Conservation (phyloP, 139 green algal species). For the Chlamydomonas applanata region DNA sequence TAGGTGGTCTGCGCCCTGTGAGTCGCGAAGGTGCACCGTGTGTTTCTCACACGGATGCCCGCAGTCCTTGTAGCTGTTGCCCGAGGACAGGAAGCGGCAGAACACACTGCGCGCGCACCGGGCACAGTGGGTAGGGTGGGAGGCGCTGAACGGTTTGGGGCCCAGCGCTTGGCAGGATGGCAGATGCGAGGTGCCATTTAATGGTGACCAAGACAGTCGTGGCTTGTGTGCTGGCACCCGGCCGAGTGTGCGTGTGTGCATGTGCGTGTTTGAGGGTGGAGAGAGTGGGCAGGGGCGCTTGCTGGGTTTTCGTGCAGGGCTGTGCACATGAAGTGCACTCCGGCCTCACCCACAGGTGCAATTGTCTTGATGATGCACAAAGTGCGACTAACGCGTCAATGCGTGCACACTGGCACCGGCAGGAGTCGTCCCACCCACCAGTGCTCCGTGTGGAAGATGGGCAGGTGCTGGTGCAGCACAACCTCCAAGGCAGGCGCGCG, state of each 20-base stretch:
- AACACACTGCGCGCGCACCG: too few relatives aligned
- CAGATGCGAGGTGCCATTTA: too few relatives aligned
- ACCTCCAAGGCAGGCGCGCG: slow-evolving; percentile 52
- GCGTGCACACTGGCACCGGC: slow-evolving; percentile 25
- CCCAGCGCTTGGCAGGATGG: too few relatives aligned
- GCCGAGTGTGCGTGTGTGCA: slow-evolving; percentile 1
- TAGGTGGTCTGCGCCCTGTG: slow-evolving; percentile 70
- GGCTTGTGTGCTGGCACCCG: too few relatives aligned
- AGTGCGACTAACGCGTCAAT: too few relatives aligned
- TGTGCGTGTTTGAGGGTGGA: too few relatives aligned
- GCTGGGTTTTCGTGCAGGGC: too few relatives aligned
- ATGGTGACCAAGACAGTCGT: too few relatives aligned
- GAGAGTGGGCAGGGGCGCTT: too few relatives aligned
- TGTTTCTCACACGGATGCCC: slow-evolving; percentile 83
- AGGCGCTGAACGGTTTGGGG: background rate
- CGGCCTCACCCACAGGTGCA: background rate
- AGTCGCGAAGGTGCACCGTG: slow-evolving; percentile 72
- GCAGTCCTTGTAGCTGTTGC: slow-evolving; percentile 70
- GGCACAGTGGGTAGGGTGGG: slow-evolving; percentile 73
- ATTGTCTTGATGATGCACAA: slow-evolving; percentile 1
- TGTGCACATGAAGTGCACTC: too few relatives aligned
- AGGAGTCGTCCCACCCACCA: slow-evolving; percentile 71
- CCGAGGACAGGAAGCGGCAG: slow-evolving; percentile 65
- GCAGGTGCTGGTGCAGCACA: slow-evolving; percentile 80
- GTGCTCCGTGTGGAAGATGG: slow-evolving; percentile 91